Conservation (phyloP, 371 early-diverging fungal genomes). For the Globomyces sp. region DNA sequence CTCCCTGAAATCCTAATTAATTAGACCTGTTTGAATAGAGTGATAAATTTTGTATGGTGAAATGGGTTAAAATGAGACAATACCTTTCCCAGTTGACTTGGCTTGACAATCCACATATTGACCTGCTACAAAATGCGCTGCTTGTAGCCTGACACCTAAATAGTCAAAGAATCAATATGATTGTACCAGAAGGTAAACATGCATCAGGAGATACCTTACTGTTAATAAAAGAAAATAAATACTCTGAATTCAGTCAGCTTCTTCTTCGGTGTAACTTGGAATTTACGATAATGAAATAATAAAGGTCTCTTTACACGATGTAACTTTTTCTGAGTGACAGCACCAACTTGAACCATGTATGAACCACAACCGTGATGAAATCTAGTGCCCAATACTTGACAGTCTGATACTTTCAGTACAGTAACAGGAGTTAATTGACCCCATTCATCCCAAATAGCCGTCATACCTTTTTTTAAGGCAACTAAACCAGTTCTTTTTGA, state of each 20-base stretch:
- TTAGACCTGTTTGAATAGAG: constrained; percentile 72
- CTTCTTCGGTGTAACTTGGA: constrained; percentile 72
- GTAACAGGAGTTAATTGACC: constrained; percentile 92
- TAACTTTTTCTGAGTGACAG: constrained; percentile 56
- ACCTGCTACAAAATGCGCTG: constrained; percentile 90
- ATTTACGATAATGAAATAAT: constrained; percentile 71
- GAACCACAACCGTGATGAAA: constrained; percentile 30
- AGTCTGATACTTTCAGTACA: constrained; percentile 72
- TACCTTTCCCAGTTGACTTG: constrained; percentile 44
- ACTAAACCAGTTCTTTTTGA: constrained; percentile 67
- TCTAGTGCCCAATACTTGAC: constrained; percentile 41
- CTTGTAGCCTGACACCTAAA: constrained; percentile 65
- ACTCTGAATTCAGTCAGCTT: constrained; percentile 73
- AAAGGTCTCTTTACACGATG: constrained; percentile 65
- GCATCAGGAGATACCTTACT: constrained; percentile 75
- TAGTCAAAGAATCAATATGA: constrained; percentile 18
- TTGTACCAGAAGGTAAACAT: constrained; percentile 69
- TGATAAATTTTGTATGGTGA: not conserved
- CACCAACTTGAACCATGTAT: constrained; percentile 75
- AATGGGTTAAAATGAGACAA: not conserved
- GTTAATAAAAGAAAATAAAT: no score
- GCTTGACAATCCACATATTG: constrained; percentile 92
- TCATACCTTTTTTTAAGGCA: constrained; percentile 92
- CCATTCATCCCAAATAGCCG: constrained; percentile 89
- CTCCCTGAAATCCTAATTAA: constrained; percentile 74